Evolutionary conservation across 1,284 basidiomycete genomes (phyloP).

Genomic region (Puccinia novopanici): DNA sequence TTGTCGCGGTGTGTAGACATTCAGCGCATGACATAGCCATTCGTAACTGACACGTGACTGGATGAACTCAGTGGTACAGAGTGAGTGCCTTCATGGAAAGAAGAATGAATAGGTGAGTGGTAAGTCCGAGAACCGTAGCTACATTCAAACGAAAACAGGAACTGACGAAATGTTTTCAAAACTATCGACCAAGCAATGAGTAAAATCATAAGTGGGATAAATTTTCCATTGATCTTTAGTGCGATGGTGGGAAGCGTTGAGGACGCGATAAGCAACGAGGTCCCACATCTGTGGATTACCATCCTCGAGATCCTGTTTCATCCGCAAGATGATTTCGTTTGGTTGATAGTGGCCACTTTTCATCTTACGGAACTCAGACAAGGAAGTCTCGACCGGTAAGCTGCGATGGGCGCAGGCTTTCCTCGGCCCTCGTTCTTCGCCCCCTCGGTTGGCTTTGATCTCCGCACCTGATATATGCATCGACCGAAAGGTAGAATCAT

Average conservation of each 20-base stretch:
- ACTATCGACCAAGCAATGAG: conserved; percentile 96
- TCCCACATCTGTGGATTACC: conserved; percentile 99
- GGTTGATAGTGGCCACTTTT: conserved; percentile 84
- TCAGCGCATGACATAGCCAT: conserved; percentile 95
- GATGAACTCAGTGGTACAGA: conserved; percentile 96
- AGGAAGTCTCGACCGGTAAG: conserved; percentile 79
- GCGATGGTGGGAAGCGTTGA: conserved; percentile 87
- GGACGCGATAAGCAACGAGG: conserved; percentile 90
- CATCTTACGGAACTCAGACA: conserved; percentile 89
- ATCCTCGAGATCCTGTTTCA: conserved; percentile 91
- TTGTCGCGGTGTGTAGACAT: conserved; percentile 97
- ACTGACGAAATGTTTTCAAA: conserved; percentile 97
- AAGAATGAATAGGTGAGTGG: not conserved
- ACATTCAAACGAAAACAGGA: not conserved
- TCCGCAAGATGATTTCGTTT: conserved; percentile 86
- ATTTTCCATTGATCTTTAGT: conserved; percentile 90
- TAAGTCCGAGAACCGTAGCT: not conserved
- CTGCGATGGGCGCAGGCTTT: conserved; percentile 82
- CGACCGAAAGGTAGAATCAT: not conserved
- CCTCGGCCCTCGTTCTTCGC: conserved; percentile 78
- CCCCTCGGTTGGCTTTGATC: conserved; percentile 82
- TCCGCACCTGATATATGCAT: conserved; percentile 74
- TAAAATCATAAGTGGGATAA: conserved; percentile 98
- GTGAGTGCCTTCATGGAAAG: conserved; percentile 73
- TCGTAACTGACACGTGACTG: conserved; percentile 97